Evolutionary conservation across 1,284 basidiomycete species (phyloP).

Genomic region (Trichosporon ovoides): DNA sequence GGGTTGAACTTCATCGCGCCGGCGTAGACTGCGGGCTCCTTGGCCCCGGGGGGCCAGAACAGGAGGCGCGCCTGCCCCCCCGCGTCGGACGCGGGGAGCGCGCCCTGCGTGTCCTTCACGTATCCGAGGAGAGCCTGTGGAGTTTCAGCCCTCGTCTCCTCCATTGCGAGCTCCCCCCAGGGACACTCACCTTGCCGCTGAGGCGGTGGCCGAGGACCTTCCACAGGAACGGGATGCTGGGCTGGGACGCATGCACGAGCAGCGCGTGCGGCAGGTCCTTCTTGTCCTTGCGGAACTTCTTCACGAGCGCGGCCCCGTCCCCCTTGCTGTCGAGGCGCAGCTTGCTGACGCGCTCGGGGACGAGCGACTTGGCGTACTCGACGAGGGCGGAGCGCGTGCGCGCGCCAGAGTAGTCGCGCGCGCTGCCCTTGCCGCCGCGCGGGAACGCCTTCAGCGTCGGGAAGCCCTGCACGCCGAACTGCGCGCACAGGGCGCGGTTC

Average conservation of each 20-base stretch:
- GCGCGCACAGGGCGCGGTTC: slow-evolving; percentile 75
- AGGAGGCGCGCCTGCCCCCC: slow-evolving; percentile 38
- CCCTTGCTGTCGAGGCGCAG: slow-evolving; percentile 55
- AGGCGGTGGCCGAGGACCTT: slow-evolving; percentile 74
- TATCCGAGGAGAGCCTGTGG: slow-evolving; percentile 58
- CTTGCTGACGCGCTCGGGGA: slow-evolving; percentile 65
- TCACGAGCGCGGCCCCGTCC: slow-evolving; percentile 30
- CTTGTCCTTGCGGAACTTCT: slow-evolving; percentile 49
- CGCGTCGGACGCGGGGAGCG: slow-evolving; percentile 39
- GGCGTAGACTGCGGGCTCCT: slow-evolving; percentile 23
- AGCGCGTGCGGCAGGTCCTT: slow-evolving; percentile 60
- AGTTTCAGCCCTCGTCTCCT: too few relatives aligned
- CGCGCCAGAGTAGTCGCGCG: slow-evolving; percentile 68
- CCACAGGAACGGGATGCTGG: slow-evolving; percentile 77
- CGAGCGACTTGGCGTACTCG: slow-evolving; percentile 67
- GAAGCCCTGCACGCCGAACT: slow-evolving; percentile 85
- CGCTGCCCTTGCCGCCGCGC: slow-evolving; percentile 59
- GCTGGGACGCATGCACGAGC: slow-evolving; percentile 64
- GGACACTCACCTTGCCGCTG: slow-evolving; percentile 53
- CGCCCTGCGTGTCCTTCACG: slow-evolving; percentile 61
- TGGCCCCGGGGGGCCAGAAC: slow-evolving; percentile 30
- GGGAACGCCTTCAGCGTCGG: slow-evolving; percentile 88
- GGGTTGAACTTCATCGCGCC: slow-evolving; percentile 48
- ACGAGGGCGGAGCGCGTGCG: slow-evolving; percentile 68
- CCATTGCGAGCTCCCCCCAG: neutral